Percentiles rank a stretch among this genome's conserved stretches.
Evolutionary conservation across 306 rosid genomes (phyloP).

Genomic region (Malus orientalis): DNA sequence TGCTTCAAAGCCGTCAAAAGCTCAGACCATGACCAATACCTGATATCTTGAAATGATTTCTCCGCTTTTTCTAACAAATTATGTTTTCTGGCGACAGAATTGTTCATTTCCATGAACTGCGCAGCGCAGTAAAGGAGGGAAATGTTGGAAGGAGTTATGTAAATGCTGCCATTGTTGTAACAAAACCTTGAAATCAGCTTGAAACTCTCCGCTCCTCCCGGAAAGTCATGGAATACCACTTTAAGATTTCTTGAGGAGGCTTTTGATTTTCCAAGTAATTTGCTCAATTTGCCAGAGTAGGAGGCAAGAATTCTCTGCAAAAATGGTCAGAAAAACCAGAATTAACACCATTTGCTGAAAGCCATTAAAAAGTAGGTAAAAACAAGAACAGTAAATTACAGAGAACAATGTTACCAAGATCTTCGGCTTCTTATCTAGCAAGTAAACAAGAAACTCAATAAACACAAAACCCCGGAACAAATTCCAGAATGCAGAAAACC

Average conservation of each 20-base stretch:
- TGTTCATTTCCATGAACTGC: conserved; percentile 79
- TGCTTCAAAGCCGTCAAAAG: conserved; percentile 56
- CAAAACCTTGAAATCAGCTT: conserved; percentile 76
- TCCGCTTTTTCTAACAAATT: conserved; percentile 55
- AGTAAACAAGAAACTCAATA: not conserved
- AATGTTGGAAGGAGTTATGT: conserved; percentile 55
- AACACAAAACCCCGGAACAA: not conserved
- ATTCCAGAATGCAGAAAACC: conserved; percentile 12
- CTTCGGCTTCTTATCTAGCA: not conserved
- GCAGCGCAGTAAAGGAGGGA: conserved; percentile 56
- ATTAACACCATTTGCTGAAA: not conserved
- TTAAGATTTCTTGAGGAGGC: conserved; percentile 40
- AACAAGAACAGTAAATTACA: not conserved
- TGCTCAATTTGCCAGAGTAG: conserved; percentile 60
- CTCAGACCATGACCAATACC: conserved; percentile 77
- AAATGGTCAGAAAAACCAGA: conserved; percentile 6
- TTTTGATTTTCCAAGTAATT: conserved; percentile 60
- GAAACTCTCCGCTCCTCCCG: conserved; percentile 86
- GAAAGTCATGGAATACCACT: conserved; percentile 85
- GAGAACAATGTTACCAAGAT: not conserved
- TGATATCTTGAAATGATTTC: conserved; percentile 56
- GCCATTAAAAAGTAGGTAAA: not conserved
- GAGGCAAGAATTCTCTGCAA: conserved; percentile 51
- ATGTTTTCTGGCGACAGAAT: conserved; percentile 26
- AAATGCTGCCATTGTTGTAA: conserved; percentile 46